phyloP scores from a whole-genome alignment of 2,329 filamentous ascomycete genomes.

The Clathrospora elynae region DNA sequence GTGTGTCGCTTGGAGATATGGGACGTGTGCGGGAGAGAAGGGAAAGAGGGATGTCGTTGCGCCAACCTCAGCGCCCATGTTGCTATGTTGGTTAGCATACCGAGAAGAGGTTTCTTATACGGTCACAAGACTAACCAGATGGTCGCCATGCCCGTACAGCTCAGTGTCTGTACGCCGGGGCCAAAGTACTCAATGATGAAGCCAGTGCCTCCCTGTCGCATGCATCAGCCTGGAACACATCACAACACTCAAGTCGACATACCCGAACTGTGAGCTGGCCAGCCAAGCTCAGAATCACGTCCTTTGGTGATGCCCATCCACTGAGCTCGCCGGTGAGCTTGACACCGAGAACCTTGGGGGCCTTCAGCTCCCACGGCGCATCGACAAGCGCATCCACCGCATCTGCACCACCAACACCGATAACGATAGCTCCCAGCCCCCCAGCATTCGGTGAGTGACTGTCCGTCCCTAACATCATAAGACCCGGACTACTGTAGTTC shows the following conservation, averaged over 20 bases:
- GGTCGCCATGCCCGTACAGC: slow-evolving; percentile 91
- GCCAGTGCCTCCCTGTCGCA: slow-evolving; percentile 78
- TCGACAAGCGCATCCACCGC: slow-evolving; percentile 96
- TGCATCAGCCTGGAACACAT: slow-evolving; percentile 19
- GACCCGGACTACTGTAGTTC: slow-evolving; percentile 93
- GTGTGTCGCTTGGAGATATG: slow-evolving; percentile 86
- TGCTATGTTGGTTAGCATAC: slow-evolving; percentile 11
- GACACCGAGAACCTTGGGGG: slow-evolving; percentile 87
- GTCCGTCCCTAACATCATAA: slow-evolving; percentile 99
- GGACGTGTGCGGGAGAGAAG: slow-evolving; percentile 80
- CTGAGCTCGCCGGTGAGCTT: slow-evolving; percentile 80
- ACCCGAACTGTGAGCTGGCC: slow-evolving; percentile 84
- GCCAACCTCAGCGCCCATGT: slow-evolving; percentile 76
- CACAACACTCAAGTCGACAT: slow-evolving; percentile 22
- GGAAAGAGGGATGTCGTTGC: slow-evolving; percentile 97
- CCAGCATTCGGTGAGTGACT: slow-evolving; percentile 98
- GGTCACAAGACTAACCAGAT: slow-evolving; percentile 55
- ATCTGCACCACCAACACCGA: slow-evolving; percentile 95
- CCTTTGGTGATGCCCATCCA: slow-evolving; percentile 94
- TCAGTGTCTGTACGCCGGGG: slow-evolving; percentile 84
- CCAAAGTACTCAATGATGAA: slow-evolving; percentile 95
- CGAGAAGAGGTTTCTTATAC: background rate
- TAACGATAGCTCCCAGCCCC: slow-evolving; percentile 88
- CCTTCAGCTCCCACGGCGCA: slow-evolving; percentile 96
- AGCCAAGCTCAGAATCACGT: slow-evolving; percentile 88